Base-by-base conservation (phyloP, 352 stramenopile species). In the Globisporangium mamillatum region DNA sequence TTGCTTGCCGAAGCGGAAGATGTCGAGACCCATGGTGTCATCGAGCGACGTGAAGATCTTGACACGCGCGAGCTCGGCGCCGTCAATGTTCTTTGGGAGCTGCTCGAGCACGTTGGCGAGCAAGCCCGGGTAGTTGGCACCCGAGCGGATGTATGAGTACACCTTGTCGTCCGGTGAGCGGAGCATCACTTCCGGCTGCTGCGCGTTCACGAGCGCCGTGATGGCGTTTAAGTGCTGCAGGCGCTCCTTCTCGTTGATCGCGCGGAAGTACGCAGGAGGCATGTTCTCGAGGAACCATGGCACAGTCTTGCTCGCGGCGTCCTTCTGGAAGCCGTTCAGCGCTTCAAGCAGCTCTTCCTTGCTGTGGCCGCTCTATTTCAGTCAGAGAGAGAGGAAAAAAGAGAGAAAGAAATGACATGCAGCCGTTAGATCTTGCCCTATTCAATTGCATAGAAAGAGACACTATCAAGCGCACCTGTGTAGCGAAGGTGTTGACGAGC, bases 21-120 rank as follows among this genome's bases (percentile, higher is more conserved):
- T 89, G 66, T 96, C 87, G 50, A 97, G 75, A 6, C 84, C 88
- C 4, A 97, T 73, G 27, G 82, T 93, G 60, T 94, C 85, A 64
- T 97, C 90, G 7, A 91, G 61, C 16, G 90, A 87, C 59, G 88
- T 94, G 76, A 97, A 97, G 71, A 96, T 92, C 82, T 97, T 96
- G 74, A 97, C 90, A 68, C 90, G 84, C 20, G 86, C 81, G 12
- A 95, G 77, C 57, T 87, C 79, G 4, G 73, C 81, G 68, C 76
- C 77, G 68, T 92, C 77, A 24, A 91, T 79, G 32, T 74, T 78
- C 67, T 84, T 84, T 41, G 88, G 84, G 36, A 94, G 69, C 70
- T 93, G 83, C 24, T 79, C 75, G 27, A 91, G 70, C 64, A 94
- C 82, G 56, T 94, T 86, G 20, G 83, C 77, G 53, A 93, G 70